Base-by-base conservation (phyloP, 108 stramenopile genomes). In the Nannochloropsis salina region DNA sequence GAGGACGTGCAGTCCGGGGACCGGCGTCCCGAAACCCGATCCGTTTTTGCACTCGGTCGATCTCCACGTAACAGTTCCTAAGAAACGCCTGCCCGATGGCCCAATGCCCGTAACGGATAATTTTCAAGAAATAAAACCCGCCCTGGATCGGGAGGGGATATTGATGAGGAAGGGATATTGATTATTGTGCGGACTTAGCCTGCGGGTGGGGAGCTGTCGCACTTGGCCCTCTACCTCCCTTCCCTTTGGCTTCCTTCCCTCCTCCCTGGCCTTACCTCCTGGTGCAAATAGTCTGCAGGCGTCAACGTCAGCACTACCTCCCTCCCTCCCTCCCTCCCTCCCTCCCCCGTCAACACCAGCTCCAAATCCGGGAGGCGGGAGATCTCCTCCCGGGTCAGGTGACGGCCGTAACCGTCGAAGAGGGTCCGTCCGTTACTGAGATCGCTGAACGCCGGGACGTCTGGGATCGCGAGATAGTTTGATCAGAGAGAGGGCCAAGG, bases 61-160 rank as follows among this genome's bases (percentile, higher is more conserved):
- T n/a, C 4, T 74, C 61, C 61, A 74, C 20, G 61, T 74, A 74
- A 20, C 61, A 20, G 15, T n/a, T 74, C n/a, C 61, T 15, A n/a
- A 74, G 61, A 4, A 74, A 74, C 15, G 61, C n/a, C 61, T 74
- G 61, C 1, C 61, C 61, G 61, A 74, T 74, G 61, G 61, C 61
- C 61, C 61, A 74, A 4, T 74, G 61, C 2, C 61, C 61, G 61
- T 74, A 74, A 74, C 61, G 61, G 61, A 74, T 74, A 4, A 74
- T 74, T 74, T 74, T 74, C 20, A 74, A n/a, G 61, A 74, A 74
- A n/a, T 74, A 74, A n/a, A 74, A 74, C 2, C 61, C 61, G 61
- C 61, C 61, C 61, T 74, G 61, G 3, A n/a, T 15, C 2, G 61
- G 61, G n/a, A 5, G 61, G 61, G n/a, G 61, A n/a, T 15, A 74